Conservation (phyloP, 2,329 filamentous ascomycete species). For the Ceratocystis colombiana region DNA sequence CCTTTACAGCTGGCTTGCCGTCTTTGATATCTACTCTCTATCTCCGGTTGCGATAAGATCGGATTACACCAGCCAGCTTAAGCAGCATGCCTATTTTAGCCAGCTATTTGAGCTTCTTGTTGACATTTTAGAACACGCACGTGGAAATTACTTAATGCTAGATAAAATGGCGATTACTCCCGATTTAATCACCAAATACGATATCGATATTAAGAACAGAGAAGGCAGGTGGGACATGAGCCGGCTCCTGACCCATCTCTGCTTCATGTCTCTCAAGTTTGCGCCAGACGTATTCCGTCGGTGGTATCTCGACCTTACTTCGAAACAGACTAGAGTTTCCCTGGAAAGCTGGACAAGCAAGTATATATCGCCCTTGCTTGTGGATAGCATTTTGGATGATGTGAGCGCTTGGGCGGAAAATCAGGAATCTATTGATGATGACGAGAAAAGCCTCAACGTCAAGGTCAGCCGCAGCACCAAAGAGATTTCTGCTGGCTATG, state of each 20-base stretch:
- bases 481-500: conserved; percentile 75
- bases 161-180: conserved; percentile 54
- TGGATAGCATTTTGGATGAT: conserved; percentile 54
- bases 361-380: conserved; percentile 64
- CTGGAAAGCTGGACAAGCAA: conserved; percentile 79
- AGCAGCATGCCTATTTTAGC: conserved; percentile 56
- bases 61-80: conserved; percentile 71
- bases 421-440: conserved; percentile 39
- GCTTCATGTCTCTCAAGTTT: conserved; percentile 69
- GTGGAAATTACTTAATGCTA: conserved; percentile 62
- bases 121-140: conserved; percentile 71
- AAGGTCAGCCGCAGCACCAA: conserved; percentile 60
- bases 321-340: conserved; percentile 66
- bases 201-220: conserved; percentile 44
- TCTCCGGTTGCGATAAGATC: conserved; percentile 73
- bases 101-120: conserved; percentile 70
- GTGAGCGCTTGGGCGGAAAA: conserved; percentile 56
- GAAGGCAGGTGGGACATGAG: conserved; percentile 56
- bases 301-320: conserved; percentile 77
- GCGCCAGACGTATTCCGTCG: conserved; percentile 66
- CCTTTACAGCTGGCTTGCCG: conserved; percentile 75
- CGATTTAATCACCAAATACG: conserved; percentile 47
- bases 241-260: conserved; percentile 76
- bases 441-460: conserved; percentile 49
- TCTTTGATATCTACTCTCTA: conserved; percentile 74